Evolutionary conservation across 1,284 basidiomycete species (phyloP).

Genomic region (Ceratobasidium sp.): DNA sequence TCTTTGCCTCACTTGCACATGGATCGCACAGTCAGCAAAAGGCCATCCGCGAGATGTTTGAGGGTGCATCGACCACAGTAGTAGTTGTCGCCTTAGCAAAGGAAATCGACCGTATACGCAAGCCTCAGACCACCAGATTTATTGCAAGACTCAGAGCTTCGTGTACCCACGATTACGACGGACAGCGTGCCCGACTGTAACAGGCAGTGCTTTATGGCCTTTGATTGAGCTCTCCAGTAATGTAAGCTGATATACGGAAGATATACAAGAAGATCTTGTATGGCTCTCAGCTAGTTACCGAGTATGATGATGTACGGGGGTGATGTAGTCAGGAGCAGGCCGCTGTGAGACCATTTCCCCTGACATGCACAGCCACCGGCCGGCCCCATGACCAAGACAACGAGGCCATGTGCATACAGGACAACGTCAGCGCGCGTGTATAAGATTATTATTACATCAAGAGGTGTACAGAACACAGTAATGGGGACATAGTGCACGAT

Average conservation of each 20-base stretch:
- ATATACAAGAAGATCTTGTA: not conserved
- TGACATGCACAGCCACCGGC: slow-evolving; percentile 2
- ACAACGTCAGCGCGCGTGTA: not conserved
- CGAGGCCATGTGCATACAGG: slow-evolving; percentile 8
- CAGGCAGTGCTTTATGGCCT: not conserved
- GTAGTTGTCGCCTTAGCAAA: not conserved
- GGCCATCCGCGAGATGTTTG: slow-evolving; percentile 41
- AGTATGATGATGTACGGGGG: not conserved
- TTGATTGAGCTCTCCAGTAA: not conserved
- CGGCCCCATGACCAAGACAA: not conserved
- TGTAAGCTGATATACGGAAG: not conserved
- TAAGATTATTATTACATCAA: too few relatives aligned
- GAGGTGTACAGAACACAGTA: too few relatives aligned
- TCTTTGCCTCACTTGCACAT: slow-evolving; percentile 31
- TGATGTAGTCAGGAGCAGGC: not conserved
- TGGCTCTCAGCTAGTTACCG: not conserved
- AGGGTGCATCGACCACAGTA: not conserved
- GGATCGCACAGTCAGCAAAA: slow-evolving; percentile 38
- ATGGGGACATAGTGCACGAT: too few relatives aligned
- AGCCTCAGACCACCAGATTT: not conserved
- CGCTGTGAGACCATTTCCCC: not conserved
- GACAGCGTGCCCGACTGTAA: not conserved
- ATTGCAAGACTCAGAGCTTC: not conserved
- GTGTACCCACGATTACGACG: not conserved
- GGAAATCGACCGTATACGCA: not conserved